Evolutionary conservation across 305 asterid genomes (phyloP), one percentile per base, ranked within the genome.

Genomic region (Andrographis paniculata): DNA sequence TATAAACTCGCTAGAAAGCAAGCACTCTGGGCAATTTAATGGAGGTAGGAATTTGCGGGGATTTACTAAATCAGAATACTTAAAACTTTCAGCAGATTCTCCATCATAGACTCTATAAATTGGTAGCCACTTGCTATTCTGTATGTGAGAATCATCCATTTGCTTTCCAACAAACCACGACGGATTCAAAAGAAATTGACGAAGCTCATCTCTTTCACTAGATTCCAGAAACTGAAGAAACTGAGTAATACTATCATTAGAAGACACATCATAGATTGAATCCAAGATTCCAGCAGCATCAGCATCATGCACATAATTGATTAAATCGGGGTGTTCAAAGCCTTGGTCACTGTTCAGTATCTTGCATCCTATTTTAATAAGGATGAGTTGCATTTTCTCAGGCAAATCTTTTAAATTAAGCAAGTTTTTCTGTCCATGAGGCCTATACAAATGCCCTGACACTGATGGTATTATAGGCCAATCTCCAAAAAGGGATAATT

Each of bases 381-480:
- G 92, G 65, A 89, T 45, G 43, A 46, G 62, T 57, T 62, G 82
- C 77, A 89, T 70, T 69, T 70, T 75, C 62, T 75, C 76, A 17
- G 94, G 73, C 70, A 86, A 65, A 15, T 67, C 68, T 51, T 66
- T 80, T 23, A 57, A 56, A 59, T 73, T 78, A 69, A 89, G 69
- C 68, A 89, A 53, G 55, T 80, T 89, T 55, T 67, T 62, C 58
- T 74, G 75, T 72, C 64, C 69, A 13, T 78, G 73, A 23, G 84
- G 98, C 65, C 79, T 73, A 64, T 73, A 78, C 67, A 89, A 45
- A 67, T 86, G 86, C 53, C 96, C 94, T 23, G 80, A 67, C 42
- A 60, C 67, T 17, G 92, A 78, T 53, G 98, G 98, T 45, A 89
- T 67, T 62, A 89, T 86, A 51, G 98, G 98, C 95, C 95, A 89